Base-by-base conservation (phyloP, 257 asterid species). In the Buddleja alternifolia region DNA sequence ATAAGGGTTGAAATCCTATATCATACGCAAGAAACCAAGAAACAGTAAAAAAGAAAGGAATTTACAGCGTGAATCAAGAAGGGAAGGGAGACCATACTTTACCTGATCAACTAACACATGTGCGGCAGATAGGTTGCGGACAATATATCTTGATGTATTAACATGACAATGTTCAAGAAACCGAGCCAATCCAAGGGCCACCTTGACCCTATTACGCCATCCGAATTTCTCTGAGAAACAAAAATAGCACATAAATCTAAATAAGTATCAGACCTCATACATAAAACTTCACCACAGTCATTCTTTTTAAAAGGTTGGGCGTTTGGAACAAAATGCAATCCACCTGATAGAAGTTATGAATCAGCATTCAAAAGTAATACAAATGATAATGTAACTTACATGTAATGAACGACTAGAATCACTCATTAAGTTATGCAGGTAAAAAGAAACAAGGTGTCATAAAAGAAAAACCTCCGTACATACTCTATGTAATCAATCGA, bases 191-290 rank as follows among this genome's bases (percentile, higher is more conserved):
- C 40, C 60, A 54, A 54, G 39, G 17, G 60, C 60, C 10, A 23
- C 60, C 60, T 53, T 53, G 9, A 53, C 37, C 60, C 60, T 53
- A 10, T 53, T 9, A 12, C 39, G 39, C 60, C 60, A 53, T 53
- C 60, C 60, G 12, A 53, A 53, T 24, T 53, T 53, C 11, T 23
- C 60, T 53, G 17, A 53, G 19, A 54, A 21, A 24, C 37, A 25
- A 54, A 21, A 29, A 32, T 2, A 53, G 59, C 23, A 2, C 37
- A 53, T 1, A 25, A 54, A 23, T 23, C 60, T 11, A 54, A 10
- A 24, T 8, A 6, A 54, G 19, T 11, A 11, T 19, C 37, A 41
- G n/a, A 41, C 23, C 10, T 23, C 40, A 24, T 23, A 23, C 39
- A 25, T 23, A 23, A 39, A 23, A 21, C 2, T 12, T 8, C 47